A percentile compares a stretch with the other conserved stretches of the same genome.
Evolutionary conservation across 164 flowering plant species (phyloP).

Genomic region (Vitis cinerea): DNA sequence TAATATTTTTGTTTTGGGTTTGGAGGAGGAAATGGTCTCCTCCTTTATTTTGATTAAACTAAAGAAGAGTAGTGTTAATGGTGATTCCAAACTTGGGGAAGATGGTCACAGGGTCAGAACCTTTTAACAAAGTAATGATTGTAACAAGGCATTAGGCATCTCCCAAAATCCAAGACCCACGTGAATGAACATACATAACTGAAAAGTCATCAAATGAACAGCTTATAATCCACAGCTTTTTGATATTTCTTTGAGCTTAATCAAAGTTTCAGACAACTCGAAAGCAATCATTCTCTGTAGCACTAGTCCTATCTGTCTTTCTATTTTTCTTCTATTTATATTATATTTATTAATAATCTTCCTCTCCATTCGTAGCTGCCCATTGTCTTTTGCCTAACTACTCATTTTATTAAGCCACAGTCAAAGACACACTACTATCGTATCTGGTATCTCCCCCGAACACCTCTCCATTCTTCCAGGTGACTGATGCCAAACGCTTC

Average conservation of each 20-base stretch:
- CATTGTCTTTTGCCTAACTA: too few relatives aligned
- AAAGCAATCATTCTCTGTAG: constrained; percentile 17
- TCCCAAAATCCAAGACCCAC: constrained; percentile 16
- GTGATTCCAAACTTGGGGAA: constrained; percentile 3
- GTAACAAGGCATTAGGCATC: constrained; percentile 12
- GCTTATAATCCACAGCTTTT: constrained; percentile 19
- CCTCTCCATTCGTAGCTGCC: too few relatives aligned
- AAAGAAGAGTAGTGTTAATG: background rate
- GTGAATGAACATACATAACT: constrained; percentile 10
- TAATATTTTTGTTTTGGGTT: too few relatives aligned
- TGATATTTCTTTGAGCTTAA: constrained; percentile 7
- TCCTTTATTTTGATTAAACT: constrained; percentile 3
- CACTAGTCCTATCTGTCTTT: constrained; percentile 17
- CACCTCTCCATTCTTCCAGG: too few relatives aligned
- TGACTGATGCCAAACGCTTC: too few relatives aligned
- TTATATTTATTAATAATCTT: too few relatives aligned
- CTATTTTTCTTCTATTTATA: background rate
- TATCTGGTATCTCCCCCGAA: too few relatives aligned
- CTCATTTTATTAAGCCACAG: too few relatives aligned
- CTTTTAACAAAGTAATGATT: constrained; percentile 12
- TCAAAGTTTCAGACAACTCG: constrained; percentile 14
- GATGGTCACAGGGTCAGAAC: background rate
- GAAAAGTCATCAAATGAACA: constrained; percentile 14
- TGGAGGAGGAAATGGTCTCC: background rate
- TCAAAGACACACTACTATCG: too few relatives aligned